Percentiles rank a stretch among this genome's conserved stretches.
These are phyloP conservation scores for Corchorus capsularis DNA, from an alignment of 345 rosid genomes.

Conservation along the genomic window DNA sequence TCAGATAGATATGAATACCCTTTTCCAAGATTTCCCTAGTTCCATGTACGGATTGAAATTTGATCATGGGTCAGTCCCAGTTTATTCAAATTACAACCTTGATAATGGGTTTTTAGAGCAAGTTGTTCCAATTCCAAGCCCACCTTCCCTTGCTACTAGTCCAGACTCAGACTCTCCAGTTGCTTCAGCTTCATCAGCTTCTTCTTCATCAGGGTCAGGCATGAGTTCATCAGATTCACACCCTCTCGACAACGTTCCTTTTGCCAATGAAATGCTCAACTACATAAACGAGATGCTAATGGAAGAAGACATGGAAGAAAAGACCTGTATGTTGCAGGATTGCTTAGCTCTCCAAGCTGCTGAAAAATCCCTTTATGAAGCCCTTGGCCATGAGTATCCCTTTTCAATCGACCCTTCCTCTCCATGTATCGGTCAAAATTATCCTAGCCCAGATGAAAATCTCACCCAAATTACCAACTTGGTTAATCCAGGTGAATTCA, in stretches of 20 bases:
- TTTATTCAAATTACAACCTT: background rate
- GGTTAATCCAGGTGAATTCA: slow-evolving; percentile 19
- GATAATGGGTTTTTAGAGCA: slow-evolving; percentile 5
- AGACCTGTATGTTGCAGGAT: slow-evolving; percentile 72
- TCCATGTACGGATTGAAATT: slow-evolving; percentile 12
- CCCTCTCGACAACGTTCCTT: slow-evolving; percentile 7
- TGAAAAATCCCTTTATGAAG: slow-evolving; percentile 73
- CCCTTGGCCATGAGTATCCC: slow-evolving; percentile 43
- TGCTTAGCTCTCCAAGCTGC: slow-evolving; percentile 83
- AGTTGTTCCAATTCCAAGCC: background rate
- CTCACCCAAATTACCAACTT: slow-evolving; percentile 5
- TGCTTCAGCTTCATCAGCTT: background rate
- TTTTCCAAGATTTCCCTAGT: slow-evolving; percentile 23
- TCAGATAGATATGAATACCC: slow-evolving; percentile 16
- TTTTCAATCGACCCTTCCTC: slow-evolving; percentile 21
- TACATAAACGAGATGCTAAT: slow-evolving; percentile 76
- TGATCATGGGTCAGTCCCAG: slow-evolving; percentile 7
- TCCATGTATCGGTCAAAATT: slow-evolving; percentile 9
- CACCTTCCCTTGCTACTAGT: background rate
- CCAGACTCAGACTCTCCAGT: slow-evolving; percentile 4
- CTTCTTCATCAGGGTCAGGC: background rate
- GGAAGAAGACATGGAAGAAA: slow-evolving; percentile 79
- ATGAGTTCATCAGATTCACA: background rate
- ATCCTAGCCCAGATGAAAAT: slow-evolving; percentile 18
- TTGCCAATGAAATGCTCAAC: slow-evolving; percentile 39